Conservation (phyloP, 192 early-diverging fungal species). For the Linnemannia exigua region DNA sequence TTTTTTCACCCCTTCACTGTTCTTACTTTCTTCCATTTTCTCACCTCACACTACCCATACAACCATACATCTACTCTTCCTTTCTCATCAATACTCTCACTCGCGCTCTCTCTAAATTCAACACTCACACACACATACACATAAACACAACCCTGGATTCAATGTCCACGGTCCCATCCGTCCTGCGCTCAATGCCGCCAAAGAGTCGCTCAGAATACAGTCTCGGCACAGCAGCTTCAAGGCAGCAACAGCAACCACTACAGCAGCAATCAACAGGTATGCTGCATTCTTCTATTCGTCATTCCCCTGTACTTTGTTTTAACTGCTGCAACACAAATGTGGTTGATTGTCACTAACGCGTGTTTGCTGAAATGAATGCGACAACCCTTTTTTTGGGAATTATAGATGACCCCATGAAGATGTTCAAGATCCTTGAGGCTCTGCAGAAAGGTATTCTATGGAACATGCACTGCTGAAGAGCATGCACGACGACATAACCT, state of each 20-base stretch:
- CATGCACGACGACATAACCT: no score
- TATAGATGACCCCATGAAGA: slow-evolving; percentile 57
- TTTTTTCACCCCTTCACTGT: background rate
- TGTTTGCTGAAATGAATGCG: background rate
- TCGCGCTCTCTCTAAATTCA: background rate
- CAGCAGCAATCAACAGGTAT: background rate
- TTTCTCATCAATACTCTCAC: background rate
- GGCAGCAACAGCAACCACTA: background rate
- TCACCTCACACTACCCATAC: background rate
- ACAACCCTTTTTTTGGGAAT: background rate
- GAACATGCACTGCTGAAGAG: background rate
- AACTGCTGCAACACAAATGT: no score
- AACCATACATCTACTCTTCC: background rate
- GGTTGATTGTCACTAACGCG: background rate
- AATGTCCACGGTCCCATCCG: slow-evolving; percentile 51
- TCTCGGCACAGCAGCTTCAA: background rate
- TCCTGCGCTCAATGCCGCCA: slow-evolving; percentile 26
- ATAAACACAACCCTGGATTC: background rate
- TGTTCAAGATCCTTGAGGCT: slow-evolving; percentile 55
- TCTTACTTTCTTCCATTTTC: background rate
- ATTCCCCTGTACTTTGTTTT: background rate
- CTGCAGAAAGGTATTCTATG: slow-evolving; percentile 43
- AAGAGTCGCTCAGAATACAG: slow-evolving; percentile 47
- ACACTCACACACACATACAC: background rate
- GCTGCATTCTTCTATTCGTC: background rate